Percentiles rank a stretch among this genome's conserved stretches.
Conservation (phyloP, 176 grass and related monocot genomes). For the Melocanna baccifera region DNA sequence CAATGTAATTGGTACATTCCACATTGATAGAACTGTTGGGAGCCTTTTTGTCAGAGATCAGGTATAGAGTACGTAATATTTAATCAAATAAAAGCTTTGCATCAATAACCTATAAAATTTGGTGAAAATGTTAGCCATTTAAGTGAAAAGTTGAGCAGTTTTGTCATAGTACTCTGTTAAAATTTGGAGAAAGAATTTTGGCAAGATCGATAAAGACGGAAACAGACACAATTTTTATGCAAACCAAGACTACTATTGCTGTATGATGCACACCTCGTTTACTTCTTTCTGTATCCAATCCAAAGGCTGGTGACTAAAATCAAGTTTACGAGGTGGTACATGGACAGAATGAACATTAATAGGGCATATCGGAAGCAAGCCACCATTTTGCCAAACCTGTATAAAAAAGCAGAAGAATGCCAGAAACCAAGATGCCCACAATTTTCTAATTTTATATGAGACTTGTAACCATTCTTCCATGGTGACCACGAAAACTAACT, state of each 20-base stretch:
- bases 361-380: slow-evolving; percentile 83
- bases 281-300: slow-evolving; percentile 86
- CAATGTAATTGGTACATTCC: slow-evolving; percentile 48
- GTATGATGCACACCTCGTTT: slow-evolving; percentile 62
- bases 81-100: slow-evolving; percentile 67
- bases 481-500: slow-evolving; percentile 9
- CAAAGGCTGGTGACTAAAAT: slow-evolving; percentile 76
- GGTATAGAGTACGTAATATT: slow-evolving; percentile 50
- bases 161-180: slow-evolving; percentile 7
- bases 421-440: slow-evolving; percentile 19
- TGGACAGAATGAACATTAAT: slow-evolving; percentile 86
- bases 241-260: slow-evolving; percentile 37
- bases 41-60: slow-evolving; percentile 52
- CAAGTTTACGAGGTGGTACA: slow-evolving; percentile 84
- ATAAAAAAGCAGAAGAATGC: slow-evolving; percentile 33
- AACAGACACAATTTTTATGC: neutral
- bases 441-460: slow-evolving; percentile 17
- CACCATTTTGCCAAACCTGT: slow-evolving; percentile 85
- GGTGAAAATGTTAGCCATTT: slow-evolving; percentile 23
- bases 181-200: neutral
- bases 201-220: slow-evolving; percentile 9
- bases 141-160: slow-evolving; percentile 16
- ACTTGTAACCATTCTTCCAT: slow-evolving; percentile 19
- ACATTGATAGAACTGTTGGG: slow-evolving; percentile 23
- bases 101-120: slow-evolving; percentile 61